Percentiles rank a stretch among this genome's conserved stretches.
phyloP scores from a whole-genome alignment of 2,329 filamentous ascomycete genomes.

The Botrytis aclada region DNA sequence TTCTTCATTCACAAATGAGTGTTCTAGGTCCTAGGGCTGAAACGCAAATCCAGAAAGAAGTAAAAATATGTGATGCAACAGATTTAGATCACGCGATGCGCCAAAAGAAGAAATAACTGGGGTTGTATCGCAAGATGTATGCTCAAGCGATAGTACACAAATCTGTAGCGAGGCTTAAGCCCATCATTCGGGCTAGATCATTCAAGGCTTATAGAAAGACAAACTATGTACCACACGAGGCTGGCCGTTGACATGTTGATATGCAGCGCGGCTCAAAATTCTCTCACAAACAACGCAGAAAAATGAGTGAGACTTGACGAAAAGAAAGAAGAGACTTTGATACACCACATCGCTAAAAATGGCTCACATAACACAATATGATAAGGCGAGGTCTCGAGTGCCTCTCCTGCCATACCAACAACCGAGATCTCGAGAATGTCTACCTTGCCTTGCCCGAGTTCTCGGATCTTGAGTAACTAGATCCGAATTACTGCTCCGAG shows the following conservation, averaged over 20 bases:
- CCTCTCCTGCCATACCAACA: constrained; percentile 12
- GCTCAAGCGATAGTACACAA: background rate
- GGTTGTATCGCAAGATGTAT: background rate
- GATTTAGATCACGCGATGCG: background rate
- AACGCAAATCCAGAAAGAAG: background rate
- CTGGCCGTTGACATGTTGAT: constrained; percentile 13
- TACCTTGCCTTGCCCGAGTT: constrained; percentile 12
- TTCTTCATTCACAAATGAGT: background rate
- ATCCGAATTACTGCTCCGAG: constrained; percentile 11
- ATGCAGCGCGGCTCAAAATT: constrained; percentile 7
- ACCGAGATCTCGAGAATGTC: constrained; percentile 8
- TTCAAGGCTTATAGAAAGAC: background rate
- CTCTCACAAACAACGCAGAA: background rate
- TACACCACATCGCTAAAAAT: background rate
- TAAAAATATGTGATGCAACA: background rate
- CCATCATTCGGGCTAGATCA: background rate
- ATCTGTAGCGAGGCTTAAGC: background rate
- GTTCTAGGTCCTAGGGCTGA: constrained; percentile 2
- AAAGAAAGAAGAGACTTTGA: background rate
- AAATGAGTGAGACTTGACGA: constrained; percentile 3
- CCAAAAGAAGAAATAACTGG: background rate
- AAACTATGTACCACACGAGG: background rate
- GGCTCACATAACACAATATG: background rate
- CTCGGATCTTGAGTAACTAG: constrained; percentile 12
- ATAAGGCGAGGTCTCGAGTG: background rate